Base-by-base conservation (phyloP, 2,329 filamentous ascomycete genomes). In the Fonsecaea pedrosoi region DNA sequence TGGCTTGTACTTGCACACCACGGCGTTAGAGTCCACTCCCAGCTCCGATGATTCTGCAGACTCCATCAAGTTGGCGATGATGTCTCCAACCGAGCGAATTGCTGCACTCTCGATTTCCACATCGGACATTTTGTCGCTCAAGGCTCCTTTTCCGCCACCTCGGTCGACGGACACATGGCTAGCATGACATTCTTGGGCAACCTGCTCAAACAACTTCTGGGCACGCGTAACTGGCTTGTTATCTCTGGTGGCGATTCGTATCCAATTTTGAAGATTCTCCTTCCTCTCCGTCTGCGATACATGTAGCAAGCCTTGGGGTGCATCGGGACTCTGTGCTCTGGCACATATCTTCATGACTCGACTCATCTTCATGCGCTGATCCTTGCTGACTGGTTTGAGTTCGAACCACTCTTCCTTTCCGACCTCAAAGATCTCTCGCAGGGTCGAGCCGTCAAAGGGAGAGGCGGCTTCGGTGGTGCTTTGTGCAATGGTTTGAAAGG, bases 21-120 rank as follows among this genome's bases (percentile, higher is more conserved):
- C 60, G 38, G 13, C 34, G 34, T 18, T 54, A 35, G 48, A 32
- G 13, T 48, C 64, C 21, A 13, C n/a, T n/a, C 37, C 30, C 25
- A 40, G 40, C 25, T 35, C 55, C 8, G 61, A 54, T 55, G 63
- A 50, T 18, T 65, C 64, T n/a, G 32, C 30, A 7, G 60, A 38
- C 25, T 54, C 56, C 7, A 35, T 64, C 35, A 72, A 34, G 35
- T 68, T 71, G 30, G 56, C 60, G 62, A 68, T 54, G 42, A 72
- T 72, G n/a, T 69, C 55, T 37, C 69, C 69, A 40, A 71, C 64
- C 1, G 67, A 67, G 50, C 57, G 55, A 12, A 72, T 69, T 37
- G 64, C 65, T 8, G 63, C 63, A 18, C 58, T 62, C 37, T 72
- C 69, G n/a, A 68, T 64, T 15, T 62, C 50, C 4, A 57, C 65